Evolutionary conservation across 106 monocot species (phyloP), one percentile per base, ranked within the genome.

Genomic region (Xerophyta viscosa): DNA sequence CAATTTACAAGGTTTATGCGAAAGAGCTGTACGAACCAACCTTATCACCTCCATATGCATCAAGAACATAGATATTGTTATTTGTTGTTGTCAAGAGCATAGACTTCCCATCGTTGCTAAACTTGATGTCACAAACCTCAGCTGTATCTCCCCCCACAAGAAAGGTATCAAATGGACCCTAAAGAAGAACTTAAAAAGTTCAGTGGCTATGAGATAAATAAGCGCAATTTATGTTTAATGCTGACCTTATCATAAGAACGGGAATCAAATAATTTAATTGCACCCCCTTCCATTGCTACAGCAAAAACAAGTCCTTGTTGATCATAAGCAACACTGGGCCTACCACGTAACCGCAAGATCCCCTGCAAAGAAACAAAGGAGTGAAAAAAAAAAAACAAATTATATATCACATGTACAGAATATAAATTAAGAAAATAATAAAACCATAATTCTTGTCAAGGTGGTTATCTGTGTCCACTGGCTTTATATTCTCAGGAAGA

Each of bases 241-340:
- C n/a, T 14, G 29, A 85, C 96, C 89, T 85, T 89, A 62, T 98
- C 96, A 79, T 98, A 89, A 31, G 96, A 98, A 27, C 96, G 89
- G 14, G 89, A 89, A 71, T 98, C 96, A 69, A 98, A 98, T 45
- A 98, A 56, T 48, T 98, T 98, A 39, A 98, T 98, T 47, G 96
- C 85, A 56, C 96, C 96, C n/a, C 89, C 96, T 77, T 98, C 96
- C 89, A 98, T 89, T 62, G 96, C 89, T 17, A 98, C 86, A 6
- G 89, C 89, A 77, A 98, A 98, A 62, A 98, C 96, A 72, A 98
- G 85, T 50, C 96, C 96, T 75, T 98, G 96, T 52, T 98, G 96
- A 68, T 98, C 96, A 79, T 86, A 98, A 47, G 89, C 89, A 72
- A 89, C 96, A 50, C 78, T 71, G 29, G 96, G 96, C 63, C 96